Evolutionary conservation across 768 basidiomycete genomes (phyloP).

Genomic region (Hygrophoropsis aurantiaca): DNA sequence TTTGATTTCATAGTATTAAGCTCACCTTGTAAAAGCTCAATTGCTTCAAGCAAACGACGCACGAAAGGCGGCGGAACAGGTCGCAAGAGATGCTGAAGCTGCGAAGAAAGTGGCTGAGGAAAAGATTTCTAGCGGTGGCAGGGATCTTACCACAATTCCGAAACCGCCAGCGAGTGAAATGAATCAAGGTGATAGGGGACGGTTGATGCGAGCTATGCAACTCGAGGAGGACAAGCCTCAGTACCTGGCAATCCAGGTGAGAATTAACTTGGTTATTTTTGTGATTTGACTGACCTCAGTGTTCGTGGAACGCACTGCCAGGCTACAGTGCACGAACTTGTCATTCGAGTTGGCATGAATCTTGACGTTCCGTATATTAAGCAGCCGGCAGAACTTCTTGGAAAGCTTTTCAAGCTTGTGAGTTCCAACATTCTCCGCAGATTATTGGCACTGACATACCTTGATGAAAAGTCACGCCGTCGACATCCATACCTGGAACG

Average conservation of each 20-base stretch:
- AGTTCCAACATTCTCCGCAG: not conserved
- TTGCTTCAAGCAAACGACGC: not conserved
- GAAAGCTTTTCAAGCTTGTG: not conserved
- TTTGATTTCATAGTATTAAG: not conserved
- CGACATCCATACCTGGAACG: slow-evolving; percentile 6
- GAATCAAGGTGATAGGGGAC: not conserved
- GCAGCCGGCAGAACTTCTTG: not conserved
- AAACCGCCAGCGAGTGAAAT: not conserved
- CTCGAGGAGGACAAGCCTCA: not conserved
- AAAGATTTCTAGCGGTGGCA: not conserved
- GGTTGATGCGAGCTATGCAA: not conserved
- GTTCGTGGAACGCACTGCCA: not conserved
- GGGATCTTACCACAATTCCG: not conserved
- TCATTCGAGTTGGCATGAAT: not conserved
- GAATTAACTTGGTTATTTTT: too few relatives aligned
- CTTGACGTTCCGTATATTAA: not conserved
- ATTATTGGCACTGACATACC: not conserved
- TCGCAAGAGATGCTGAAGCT: not conserved
- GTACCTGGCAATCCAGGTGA: not conserved
- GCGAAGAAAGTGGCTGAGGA: not conserved
- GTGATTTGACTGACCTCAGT: too few relatives aligned
- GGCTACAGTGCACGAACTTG: not conserved
- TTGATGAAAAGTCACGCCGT: slow-evolving; percentile 1
- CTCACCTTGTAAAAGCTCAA: not conserved
- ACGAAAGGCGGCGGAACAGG: not conserved